Evolutionary conservation across 192 early-diverging fungal species (phyloP).

Genomic region (Dimargaris xerosporica): DNA sequence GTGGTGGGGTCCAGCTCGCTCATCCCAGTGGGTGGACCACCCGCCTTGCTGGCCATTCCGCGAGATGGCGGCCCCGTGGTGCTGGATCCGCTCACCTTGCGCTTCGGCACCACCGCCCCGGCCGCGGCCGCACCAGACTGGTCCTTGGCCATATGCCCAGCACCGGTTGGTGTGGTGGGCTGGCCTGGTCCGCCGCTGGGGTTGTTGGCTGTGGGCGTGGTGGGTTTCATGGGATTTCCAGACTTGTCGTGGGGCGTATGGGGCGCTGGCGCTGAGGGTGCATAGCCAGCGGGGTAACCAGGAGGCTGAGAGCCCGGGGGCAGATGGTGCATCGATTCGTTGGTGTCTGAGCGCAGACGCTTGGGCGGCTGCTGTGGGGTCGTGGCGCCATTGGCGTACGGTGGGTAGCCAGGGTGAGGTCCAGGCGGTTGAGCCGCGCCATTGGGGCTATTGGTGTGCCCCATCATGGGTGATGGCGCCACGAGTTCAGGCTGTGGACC

Average conservation of each 20-base stretch:
- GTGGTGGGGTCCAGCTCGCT: constrained; percentile 67
- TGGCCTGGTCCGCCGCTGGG: no score
- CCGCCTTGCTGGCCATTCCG: constrained; percentile 16
- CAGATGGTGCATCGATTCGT: not conserved
- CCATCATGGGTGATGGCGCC: not conserved
- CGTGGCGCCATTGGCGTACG: not conserved
- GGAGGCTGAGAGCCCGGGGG: not conserved
- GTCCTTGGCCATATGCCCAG: no score
- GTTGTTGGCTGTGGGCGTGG: constrained; percentile 26
- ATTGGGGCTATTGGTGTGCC: constrained; percentile 20
- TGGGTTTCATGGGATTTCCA: constrained; percentile 19
- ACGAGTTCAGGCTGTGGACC: constrained; percentile 21
- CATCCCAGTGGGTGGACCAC: constrained; percentile 29
- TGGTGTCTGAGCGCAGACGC: constrained; percentile 1
- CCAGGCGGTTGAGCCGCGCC: constrained; percentile 12
- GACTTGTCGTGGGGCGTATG: constrained; percentile 29
- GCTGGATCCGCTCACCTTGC: constrained; percentile 24
- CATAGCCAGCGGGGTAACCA: no score
- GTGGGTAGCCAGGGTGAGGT: not conserved
- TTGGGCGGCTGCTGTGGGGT: constrained; percentile 1
- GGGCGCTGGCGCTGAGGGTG: no score
- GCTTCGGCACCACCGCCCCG: constrained; percentile 12
- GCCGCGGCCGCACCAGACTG: no score
- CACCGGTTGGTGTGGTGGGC: constrained; percentile 17
- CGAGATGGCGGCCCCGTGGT: constrained; percentile 25